A percentile compares a stretch with the other conserved stretches of the same genome.
Conservation (phyloP, 2,329 filamentous ascomycete species). For the Scedosporium dehoogii region DNA sequence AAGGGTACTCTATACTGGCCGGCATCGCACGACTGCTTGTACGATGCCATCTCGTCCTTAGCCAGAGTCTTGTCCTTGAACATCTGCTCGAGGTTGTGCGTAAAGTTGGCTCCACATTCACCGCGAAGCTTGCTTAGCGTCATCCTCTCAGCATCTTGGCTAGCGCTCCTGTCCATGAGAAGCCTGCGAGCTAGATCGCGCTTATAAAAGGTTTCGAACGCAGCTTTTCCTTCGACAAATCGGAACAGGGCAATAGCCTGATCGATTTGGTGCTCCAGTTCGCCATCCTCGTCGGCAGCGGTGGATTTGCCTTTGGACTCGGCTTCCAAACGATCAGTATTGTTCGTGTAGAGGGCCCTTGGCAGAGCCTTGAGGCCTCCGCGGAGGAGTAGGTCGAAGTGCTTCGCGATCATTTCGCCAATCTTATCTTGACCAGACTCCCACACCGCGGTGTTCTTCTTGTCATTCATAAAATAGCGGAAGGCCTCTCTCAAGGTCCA, state of each 20-base stretch:
- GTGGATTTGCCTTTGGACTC: conserved; percentile 55
- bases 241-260: conserved; percentile 90
- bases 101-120: conserved; percentile 90
- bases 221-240: conserved; percentile 93
- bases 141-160: conserved; percentile 87
- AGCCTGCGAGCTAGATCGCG: conserved; percentile 85
- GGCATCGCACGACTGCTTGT: conserved; percentile 42
- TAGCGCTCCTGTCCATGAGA: conserved; percentile 85
- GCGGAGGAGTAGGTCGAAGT: conserved; percentile 80
- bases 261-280: conserved; percentile 85
- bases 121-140: conserved; percentile 88
- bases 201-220: conserved; percentile 99
- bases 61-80: conserved; percentile 96
- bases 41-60: conserved; percentile 85
- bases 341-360: conserved; percentile 53
- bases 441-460: conserved; percentile 61
- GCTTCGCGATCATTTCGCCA: conserved; percentile 97
- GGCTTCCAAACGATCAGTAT: conserved; percentile 44
- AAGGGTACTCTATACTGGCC: not conserved
- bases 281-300: conserved; percentile 78
- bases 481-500: conserved; percentile 79
- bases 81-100: conserved; percentile 97
- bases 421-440: conserved; percentile 83
- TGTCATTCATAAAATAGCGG: conserved; percentile 85
- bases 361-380: conserved; percentile 80